phyloP scores from a whole-genome alignment of 495 filamentous ascomycete genomes.

The Penicillium parvum region DNA sequence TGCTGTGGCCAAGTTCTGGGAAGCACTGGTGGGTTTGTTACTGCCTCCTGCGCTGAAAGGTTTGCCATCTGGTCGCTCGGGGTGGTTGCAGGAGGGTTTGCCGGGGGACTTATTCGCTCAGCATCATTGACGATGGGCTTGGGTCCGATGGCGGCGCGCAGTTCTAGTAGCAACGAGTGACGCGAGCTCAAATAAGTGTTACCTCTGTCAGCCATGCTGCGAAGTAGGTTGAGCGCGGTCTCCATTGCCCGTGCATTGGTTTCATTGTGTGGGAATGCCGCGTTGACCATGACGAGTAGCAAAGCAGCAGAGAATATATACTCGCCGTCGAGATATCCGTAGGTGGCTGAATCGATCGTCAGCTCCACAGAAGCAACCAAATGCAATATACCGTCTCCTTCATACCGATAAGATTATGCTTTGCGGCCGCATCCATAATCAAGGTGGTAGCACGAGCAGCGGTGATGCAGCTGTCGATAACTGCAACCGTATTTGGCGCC shows the following conservation, averaged over 20 bases:
- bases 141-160: constrained; percentile 28
- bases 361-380: not conserved
- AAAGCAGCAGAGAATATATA: constrained; percentile 47
- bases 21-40: not conserved
- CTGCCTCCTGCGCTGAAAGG: not conserved
- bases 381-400: not conserved
- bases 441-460: constrained; percentile 43
- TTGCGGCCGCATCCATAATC: constrained; percentile 43
- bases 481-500: constrained; percentile 36
- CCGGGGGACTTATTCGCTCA: not conserved
- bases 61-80: constrained; percentile 14
- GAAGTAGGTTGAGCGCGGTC: constrained; percentile 36
- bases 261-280: constrained; percentile 40
- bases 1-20: constrained; percentile 20
- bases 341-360: constrained; percentile 31
- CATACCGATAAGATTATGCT: constrained; percentile 44
- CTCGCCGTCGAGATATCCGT: constrained; percentile 49
- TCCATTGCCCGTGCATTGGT: constrained; percentile 39
- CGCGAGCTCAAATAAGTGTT: constrained; percentile 42
- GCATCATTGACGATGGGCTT: constrained; percentile 2
- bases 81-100: constrained; percentile 11
- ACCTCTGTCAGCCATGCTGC: constrained; percentile 44
- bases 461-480: constrained; percentile 46
- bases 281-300: constrained; percentile 48
- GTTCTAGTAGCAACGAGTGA: constrained; percentile 37